These are phyloP conservation scores for Lipomyces yamadae DNA, from an alignment of 805 yeast genomes.

Conservation along the genomic window DNA sequence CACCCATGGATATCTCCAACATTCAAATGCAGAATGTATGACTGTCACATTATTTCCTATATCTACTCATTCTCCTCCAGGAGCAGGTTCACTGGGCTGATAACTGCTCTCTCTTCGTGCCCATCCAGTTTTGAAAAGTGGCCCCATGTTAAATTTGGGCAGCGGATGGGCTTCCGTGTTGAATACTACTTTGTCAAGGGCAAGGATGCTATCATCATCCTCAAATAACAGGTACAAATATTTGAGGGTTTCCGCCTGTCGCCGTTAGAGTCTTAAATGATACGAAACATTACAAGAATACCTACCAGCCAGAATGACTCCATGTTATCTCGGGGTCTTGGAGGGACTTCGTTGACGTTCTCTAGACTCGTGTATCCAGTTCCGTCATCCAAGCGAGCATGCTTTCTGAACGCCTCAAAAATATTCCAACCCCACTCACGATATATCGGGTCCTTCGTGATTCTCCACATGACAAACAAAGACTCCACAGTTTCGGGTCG, in stretches of 20 bases:
- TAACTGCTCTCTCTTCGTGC: background rate
- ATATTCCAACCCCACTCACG: conserved; percentile 91
- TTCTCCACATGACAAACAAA: conserved; percentile 74
- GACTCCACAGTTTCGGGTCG: conserved; percentile 95
- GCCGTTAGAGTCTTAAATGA: background rate
- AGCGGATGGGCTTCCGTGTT: conserved; percentile 95
- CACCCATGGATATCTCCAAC: background rate
- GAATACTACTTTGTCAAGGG: conserved; percentile 72
- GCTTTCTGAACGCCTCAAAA: conserved; percentile 67
- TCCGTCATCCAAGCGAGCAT: conserved; percentile 53
- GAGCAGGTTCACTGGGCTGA: background rate
- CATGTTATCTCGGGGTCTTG: conserved; percentile 67
- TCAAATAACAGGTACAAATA: conserved; percentile 81
- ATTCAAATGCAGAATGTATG: background rate
- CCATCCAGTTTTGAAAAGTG: conserved; percentile 35
- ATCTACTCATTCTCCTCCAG: background rate
- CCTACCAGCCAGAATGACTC: conserved; percentile 84
- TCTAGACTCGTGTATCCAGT: conserved; percentile 66
- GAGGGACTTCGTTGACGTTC: conserved; percentile 65
- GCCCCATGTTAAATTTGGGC: conserved; percentile 51
- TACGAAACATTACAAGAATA: background rate
- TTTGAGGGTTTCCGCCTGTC: conserved; percentile 79
- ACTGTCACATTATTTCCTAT: background rate
- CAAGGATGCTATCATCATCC: conserved; percentile 64
- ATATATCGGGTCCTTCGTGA: conserved; percentile 72